Percentiles rank a stretch among this genome's conserved stretches.
These are phyloP conservation scores for Cicer chorassanicum DNA, from an alignment of 306 rosid genomes.

Conservation along the genomic window DNA sequence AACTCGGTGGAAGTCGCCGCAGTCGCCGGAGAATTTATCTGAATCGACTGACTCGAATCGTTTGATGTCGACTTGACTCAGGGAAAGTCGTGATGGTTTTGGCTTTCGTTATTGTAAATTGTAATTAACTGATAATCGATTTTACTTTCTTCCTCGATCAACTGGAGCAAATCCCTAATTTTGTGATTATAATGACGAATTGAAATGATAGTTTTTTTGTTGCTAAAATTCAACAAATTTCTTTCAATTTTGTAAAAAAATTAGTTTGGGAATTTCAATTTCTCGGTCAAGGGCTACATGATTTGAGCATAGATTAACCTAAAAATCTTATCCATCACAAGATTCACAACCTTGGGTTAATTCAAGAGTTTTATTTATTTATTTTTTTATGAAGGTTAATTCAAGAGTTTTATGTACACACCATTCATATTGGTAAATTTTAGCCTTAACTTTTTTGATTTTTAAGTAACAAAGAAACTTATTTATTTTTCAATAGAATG, in stretches of 20 bases:
- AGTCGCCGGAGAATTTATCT: constrained; percentile 17
- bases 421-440: no score
- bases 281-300: no score
- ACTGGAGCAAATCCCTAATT: not conserved
- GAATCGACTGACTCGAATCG: constrained; percentile 40
- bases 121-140: constrained; percentile 27
- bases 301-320: no score
- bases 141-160: not conserved
- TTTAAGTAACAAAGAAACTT: no score
- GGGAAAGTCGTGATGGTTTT: not conserved
- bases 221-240: not conserved
- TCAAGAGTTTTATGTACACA: no score
- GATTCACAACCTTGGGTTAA: no score
- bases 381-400: no score
- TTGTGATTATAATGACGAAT: not conserved
- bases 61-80: constrained; percentile 35
- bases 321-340: no score
- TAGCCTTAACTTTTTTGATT: no score
- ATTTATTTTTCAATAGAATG: no score
- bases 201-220: not conserved
- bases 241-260: not conserved
- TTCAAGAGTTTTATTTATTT: no score
- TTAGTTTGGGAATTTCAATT: no score
- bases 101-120: constrained; percentile 37
- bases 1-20: constrained; percentile 8